phyloP scores from a whole-genome alignment of 2,329 filamentous ascomycete species.

The Lanzia echinophila region DNA sequence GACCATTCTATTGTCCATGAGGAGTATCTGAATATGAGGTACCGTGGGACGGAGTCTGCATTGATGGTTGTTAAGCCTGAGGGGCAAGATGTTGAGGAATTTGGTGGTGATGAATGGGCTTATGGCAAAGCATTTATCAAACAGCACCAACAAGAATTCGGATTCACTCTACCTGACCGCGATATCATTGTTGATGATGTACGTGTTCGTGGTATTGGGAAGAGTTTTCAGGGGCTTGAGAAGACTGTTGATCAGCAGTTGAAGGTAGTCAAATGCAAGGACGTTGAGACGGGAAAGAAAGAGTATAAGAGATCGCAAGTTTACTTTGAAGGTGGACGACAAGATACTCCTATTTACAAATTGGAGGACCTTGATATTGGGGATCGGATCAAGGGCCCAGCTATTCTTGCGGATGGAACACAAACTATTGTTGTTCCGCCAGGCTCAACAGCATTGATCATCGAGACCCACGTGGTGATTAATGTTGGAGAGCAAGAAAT shows the following conservation, averaged over 20 bases:
- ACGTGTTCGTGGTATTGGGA: conserved; percentile 79
- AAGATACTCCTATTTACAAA: conserved; percentile 76
- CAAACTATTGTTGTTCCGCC: conserved; percentile 54
- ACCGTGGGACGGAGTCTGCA: conserved; percentile 83
- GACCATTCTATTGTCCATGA: conserved; percentile 73
- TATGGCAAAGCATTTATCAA: conserved; percentile 79
- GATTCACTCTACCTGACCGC: conserved; percentile 77
- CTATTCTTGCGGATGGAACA: conserved; percentile 12
- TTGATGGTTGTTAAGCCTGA: conserved; percentile 79
- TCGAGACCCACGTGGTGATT: conserved; percentile 84
- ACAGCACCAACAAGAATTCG: conserved; percentile 89
- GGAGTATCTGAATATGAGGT: conserved; percentile 91
- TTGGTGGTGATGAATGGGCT: conserved; percentile 65
- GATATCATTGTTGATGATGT: conserved; percentile 91
- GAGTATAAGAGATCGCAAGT: conserved; percentile 62
- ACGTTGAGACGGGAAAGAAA: conserved; percentile 41
- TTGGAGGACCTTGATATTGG: conserved; percentile 58
- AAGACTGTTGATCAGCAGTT: conserved; percentile 82
- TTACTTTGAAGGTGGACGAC: conserved; percentile 77
- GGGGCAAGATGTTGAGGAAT: conserved; percentile 53
- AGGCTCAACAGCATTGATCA: conserved; percentile 65
- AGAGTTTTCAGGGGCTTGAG: conserved; percentile 72
- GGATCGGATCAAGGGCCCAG: conserved; percentile 8
- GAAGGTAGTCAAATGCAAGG: conserved; percentile 56
- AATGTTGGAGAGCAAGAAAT: conserved; percentile 59